Percentiles rank a stretch among this genome's conserved stretches.
Evolutionary conservation across 2,329 filamentous ascomycete genomes (phyloP).

Genomic region (Arthrobotrys entomopaga): DNA sequence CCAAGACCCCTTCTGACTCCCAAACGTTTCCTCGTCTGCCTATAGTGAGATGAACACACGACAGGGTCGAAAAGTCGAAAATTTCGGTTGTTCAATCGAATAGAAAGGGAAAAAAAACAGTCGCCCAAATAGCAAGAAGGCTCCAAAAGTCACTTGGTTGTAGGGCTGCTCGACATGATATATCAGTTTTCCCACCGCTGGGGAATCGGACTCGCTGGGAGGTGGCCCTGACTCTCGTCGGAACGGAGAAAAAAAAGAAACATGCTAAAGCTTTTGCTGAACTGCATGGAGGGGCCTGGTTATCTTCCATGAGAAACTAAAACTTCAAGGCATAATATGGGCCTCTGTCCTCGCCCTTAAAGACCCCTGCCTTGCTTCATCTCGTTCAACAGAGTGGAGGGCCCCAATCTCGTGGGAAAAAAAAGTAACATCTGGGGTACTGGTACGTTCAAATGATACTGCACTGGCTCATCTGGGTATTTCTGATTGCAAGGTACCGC

Average conservation of each 20-base stretch:
- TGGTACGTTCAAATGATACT: conserved; percentile 49
- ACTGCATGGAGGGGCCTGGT: conserved; percentile 43
- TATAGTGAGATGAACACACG: conserved; percentile 31
- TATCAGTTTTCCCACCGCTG: conserved; percentile 36
- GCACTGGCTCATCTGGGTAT: conserved; percentile 53
- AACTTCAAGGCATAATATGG: conserved; percentile 31
- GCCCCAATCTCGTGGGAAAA: conserved; percentile 44
- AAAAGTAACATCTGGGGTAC: conserved; percentile 55
- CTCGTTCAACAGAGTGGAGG: conserved; percentile 42
- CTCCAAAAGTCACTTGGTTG: conserved; percentile 22
- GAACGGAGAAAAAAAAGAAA: conserved; percentile 32
- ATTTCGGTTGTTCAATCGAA: conserved; percentile 46
- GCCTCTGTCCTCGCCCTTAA: conserved; percentile 36
- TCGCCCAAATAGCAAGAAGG: conserved; percentile 18
- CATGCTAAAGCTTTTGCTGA: conserved; percentile 21
- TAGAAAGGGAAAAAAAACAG: conserved; percentile 24
- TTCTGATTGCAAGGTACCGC: conserved; percentile 46
- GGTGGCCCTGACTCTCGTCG: conserved; percentile 45
- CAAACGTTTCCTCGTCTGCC: conserved; percentile 41
- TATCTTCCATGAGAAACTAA: conserved; percentile 30
- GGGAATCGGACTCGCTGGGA: conserved; percentile 25
- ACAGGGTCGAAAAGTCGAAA: conserved; percentile 27
- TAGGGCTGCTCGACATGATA: conserved; percentile 52
- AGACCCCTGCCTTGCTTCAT: conserved; percentile 44
- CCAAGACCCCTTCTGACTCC: conserved; percentile 24